A percentile compares a stretch with the other conserved stretches of the same genome.
Evolutionary conservation across 768 basidiomycete genomes (phyloP).

Genomic region (Russula vinacea): DNA sequence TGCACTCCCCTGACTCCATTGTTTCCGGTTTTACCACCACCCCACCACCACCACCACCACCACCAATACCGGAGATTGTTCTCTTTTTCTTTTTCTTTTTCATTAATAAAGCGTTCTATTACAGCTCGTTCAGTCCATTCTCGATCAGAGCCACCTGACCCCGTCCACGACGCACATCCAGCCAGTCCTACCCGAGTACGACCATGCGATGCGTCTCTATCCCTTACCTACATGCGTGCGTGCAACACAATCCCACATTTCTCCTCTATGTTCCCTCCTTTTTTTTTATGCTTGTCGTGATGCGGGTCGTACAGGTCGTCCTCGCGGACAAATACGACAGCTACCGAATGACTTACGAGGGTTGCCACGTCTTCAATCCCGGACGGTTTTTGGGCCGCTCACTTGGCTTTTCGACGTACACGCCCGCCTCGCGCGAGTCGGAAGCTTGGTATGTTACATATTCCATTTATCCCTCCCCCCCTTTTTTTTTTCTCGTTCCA

Average conservation of each 20-base stretch:
- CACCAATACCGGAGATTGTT: background rate
- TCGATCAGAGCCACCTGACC: constrained; percentile 93
- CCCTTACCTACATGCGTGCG: constrained; percentile 89
- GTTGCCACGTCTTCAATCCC: constrained; percentile 98
- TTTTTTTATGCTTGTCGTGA: constrained; percentile 23
- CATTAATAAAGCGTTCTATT: background rate
- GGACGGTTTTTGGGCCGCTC: constrained; percentile 84
- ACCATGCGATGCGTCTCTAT: constrained; percentile 88
- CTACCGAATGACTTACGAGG: constrained; percentile 95
- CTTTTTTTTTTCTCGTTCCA: background rate
- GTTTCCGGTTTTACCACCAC: no score
- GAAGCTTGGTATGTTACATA: constrained; percentile 64
- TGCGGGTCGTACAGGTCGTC: constrained; percentile 55
- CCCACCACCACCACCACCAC: background rate
- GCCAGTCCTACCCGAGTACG: constrained; percentile 84
- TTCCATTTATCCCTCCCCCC: background rate
- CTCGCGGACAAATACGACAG: constrained; percentile 96
- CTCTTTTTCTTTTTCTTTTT: background rate
- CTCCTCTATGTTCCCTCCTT: background rate
- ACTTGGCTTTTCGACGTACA: constrained; percentile 87
- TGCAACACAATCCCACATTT: constrained; percentile 8
- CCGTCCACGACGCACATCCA: constrained; percentile 83
- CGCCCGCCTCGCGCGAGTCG: constrained; percentile 78
- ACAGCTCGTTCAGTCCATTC: constrained; percentile 91
- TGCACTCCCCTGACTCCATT: background rate